Percentiles rank a stretch among this genome's conserved stretches.
Conservation (phyloP, 257 asterid genomes). For the Solanum acaule region DNA sequence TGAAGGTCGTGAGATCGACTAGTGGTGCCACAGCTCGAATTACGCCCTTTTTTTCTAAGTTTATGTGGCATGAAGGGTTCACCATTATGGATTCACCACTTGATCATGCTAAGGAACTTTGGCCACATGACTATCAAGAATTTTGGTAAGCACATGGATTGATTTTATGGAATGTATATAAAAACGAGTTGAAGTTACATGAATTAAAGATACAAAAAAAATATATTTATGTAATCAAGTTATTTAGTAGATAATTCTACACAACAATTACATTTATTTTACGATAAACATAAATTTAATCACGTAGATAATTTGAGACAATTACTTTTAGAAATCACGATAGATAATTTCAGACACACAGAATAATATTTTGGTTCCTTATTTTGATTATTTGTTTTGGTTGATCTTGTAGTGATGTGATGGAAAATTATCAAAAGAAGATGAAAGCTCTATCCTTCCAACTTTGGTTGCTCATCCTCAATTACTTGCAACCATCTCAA, state of each 20-base stretch:
- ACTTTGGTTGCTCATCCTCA: conserved; percentile 31
- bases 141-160: conserved; percentile 55
- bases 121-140: conserved; percentile 44
- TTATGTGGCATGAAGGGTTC: conserved; percentile 93
- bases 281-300: background rate
- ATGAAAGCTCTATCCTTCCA: conserved; percentile 49
- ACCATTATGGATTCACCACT: conserved; percentile 60
- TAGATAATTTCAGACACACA: background rate
- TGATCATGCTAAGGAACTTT: conserved; percentile 59
- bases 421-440: conserved; percentile 56
- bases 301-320: background rate
- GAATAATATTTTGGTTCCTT: background rate
- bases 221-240: background rate
- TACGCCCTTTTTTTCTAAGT: conserved; percentile 46
- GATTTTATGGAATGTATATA: background rate
- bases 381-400: background rate
- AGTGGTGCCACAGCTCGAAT: conserved; percentile 65
- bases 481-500: conserved; percentile 29
- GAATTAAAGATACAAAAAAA: background rate
- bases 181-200: background rate
- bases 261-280: too few species aligned
- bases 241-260: background rate
- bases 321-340: too few species aligned
- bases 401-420: conserved; percentile 30
- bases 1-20: conserved; percentile 36